Evolutionary conservation across 345 rosid genomes (phyloP).

Genomic region (Jatropha curcas): DNA sequence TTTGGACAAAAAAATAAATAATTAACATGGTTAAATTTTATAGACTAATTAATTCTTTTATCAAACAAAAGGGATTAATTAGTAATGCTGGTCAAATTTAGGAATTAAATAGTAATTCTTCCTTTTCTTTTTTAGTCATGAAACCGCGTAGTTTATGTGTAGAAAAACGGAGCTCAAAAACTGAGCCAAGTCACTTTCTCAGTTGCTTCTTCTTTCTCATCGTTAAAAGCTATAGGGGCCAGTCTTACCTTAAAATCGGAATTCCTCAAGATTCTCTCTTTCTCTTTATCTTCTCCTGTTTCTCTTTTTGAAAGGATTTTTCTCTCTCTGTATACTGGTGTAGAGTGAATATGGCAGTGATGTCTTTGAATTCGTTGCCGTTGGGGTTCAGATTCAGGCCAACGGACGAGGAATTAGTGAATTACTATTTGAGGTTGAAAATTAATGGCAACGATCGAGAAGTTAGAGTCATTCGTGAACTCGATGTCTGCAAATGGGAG

Average conservation of each 20-base stretch:
- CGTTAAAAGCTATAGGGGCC: not conserved
- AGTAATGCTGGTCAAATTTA: too few relatives aligned
- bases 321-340: not conserved
- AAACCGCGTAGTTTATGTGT: not conserved
- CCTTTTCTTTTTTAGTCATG: too few relatives aligned
- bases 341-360: slow-evolving; percentile 34
- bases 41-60: too few relatives aligned
- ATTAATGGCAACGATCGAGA: slow-evolving; percentile 66
- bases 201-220: slow-evolving; percentile 9
- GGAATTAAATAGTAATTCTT: too few relatives aligned
- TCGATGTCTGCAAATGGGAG: slow-evolving; percentile 90
- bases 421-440: slow-evolving; percentile 66
- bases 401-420: slow-evolving; percentile 74
- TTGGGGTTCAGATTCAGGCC: slow-evolving; percentile 90
- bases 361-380: slow-evolving; percentile 62
- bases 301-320: not conserved
- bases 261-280: not conserved
- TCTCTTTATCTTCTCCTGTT: not conserved
- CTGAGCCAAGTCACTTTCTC: not conserved
- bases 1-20: too few relatives aligned
- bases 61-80: too few relatives aligned
- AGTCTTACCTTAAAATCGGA: not conserved
- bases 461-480: slow-evolving; percentile 62
- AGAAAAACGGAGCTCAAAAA: not conserved
- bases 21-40: too few relatives aligned